phyloP scores from a whole-genome alignment of 2,329 filamentous ascomycete species.

The Penicillium capsulatum region DNA sequence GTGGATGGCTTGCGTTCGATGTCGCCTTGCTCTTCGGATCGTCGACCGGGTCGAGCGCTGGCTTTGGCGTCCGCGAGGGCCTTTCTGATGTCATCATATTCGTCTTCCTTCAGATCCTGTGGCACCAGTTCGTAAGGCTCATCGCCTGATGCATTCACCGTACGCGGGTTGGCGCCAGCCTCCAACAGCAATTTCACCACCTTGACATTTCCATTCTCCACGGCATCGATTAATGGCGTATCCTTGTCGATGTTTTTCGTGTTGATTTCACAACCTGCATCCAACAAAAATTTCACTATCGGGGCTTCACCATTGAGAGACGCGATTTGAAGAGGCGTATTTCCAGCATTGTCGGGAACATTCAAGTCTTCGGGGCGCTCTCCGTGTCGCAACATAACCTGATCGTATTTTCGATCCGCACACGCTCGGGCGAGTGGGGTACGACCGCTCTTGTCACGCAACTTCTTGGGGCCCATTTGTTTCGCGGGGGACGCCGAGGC shows the following conservation, averaged over 20 bases:
- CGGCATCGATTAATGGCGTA: conserved; percentile 89
- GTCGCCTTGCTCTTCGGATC: conserved; percentile 41
- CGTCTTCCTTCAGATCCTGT: conserved; percentile 60
- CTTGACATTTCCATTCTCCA: conserved; percentile 88
- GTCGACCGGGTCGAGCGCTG: conserved; percentile 47
- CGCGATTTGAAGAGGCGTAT: conserved; percentile 90
- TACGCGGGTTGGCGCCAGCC: conserved; percentile 85
- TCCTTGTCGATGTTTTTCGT: conserved; percentile 76
- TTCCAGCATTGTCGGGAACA: conserved; percentile 90
- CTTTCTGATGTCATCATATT: conserved; percentile 72
- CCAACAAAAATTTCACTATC: conserved; percentile 81
- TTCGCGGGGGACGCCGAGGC: conserved; percentile 62
- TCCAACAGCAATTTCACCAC: conserved; percentile 81
- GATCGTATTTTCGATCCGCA: conserved; percentile 75
- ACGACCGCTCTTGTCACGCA: conserved; percentile 86
- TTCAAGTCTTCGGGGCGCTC: conserved; percentile 86
- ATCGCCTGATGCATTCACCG: conserved; percentile 86
- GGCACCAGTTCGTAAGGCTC: conserved; percentile 82
- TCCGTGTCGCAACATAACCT: conserved; percentile 67
- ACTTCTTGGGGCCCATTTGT: conserved; percentile 68
- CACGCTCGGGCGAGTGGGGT: conserved; percentile 88
- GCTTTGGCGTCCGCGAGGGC: conserved; percentile 62
- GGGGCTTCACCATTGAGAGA: conserved; percentile 79
- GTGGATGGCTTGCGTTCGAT: conserved; percentile 35
- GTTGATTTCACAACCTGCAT: conserved; percentile 78